Evolutionary conservation across 2,329 filamentous ascomycete species (phyloP), one percentile per base, ranked within the genome.

Genomic region (Fusarium sp.): DNA sequence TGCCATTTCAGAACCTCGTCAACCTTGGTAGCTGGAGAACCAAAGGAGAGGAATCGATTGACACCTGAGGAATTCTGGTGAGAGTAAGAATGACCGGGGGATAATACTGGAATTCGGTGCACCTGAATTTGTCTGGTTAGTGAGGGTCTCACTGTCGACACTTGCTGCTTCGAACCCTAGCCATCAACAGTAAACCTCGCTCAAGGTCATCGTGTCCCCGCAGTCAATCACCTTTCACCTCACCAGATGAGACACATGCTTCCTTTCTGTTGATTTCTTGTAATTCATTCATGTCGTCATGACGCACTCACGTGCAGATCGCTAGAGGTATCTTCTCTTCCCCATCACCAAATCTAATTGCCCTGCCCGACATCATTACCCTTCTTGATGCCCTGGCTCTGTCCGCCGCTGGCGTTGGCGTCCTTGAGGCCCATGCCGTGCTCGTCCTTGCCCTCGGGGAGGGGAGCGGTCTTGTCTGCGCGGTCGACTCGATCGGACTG

Each of bases 391-490:
- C 86, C 85, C 70, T 85, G 80, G 76, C 84, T 85, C 58, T 82
- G 74, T 7, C 87, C 86, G 7, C 84, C 86, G 67, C 84, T 85
- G 47, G 85, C 86, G 35, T 80, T 79, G 69, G 79, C 54, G 61
- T 82, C 85, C 45, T 82, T 69, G 3, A 88, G 71, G 1, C 79
- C 86, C 1, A 77, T 75, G 13, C 87, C 87, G 66, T 86, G 81
- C 67, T 87, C 86, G 6, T 80, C 70, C 31, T 77, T 74, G 27
- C 80, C 80, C 77, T 88, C 83, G 10, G 87, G 87, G 56, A 87
- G 74, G 2, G 83, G 82, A 1, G 87, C 87, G 2, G 85, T 84
- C 82, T 88, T 89, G 79, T 87, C 83, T 16, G 87, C 85, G 64
- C 86, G 85, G 61, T 78, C 74, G 35, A 88, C 86, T 31, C 84